Conservation (phyloP, 208 protist genomes). For the Leishmania tarentolae region DNA sequence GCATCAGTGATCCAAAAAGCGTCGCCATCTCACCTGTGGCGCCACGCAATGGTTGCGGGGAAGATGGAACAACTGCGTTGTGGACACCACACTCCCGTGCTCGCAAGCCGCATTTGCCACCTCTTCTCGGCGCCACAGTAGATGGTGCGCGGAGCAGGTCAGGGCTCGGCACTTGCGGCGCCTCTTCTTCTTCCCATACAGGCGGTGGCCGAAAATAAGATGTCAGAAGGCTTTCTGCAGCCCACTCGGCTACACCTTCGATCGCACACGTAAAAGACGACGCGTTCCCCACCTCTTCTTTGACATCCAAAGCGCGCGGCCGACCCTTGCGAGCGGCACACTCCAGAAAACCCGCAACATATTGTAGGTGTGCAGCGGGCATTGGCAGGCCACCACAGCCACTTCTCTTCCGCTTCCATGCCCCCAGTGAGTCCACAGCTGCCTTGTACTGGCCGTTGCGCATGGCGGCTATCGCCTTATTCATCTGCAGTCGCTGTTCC, state of each 20-base stretch:
- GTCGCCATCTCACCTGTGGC: neutral
- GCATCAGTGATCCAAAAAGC: neutral
- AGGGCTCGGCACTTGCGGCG: neutral
- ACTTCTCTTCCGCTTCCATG: neutral
- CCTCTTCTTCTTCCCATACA: conserved; percentile 25
- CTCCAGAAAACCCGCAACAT: conserved; percentile 5
- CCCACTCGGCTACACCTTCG: conserved; percentile 22
- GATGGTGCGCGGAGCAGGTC: neutral
- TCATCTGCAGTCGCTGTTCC: conserved; percentile 15
- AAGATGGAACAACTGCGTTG: neutral
- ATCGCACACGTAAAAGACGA: neutral
- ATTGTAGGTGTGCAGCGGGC: conserved; percentile 3
- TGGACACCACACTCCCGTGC: neutral
- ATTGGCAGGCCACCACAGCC: neutral
- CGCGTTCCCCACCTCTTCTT: neutral
- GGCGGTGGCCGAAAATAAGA: conserved; percentile 27
- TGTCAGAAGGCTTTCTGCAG: neutral
- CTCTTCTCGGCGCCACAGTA: neutral
- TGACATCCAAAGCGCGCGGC: neutral
- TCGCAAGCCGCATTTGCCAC: neutral
- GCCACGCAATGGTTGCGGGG: neutral
- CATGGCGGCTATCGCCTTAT: conserved; percentile 12
- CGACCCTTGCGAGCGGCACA: conserved; percentile 2
- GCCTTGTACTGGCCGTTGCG: conserved; percentile 18
- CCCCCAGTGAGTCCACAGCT: neutral